A percentile compares a stretch with the other conserved stretches of the same genome.
These are phyloP conservation scores for Fusarium foetens DNA, from an alignment of 2,329 filamentous ascomycete species.

Conservation along the genomic window DNA sequence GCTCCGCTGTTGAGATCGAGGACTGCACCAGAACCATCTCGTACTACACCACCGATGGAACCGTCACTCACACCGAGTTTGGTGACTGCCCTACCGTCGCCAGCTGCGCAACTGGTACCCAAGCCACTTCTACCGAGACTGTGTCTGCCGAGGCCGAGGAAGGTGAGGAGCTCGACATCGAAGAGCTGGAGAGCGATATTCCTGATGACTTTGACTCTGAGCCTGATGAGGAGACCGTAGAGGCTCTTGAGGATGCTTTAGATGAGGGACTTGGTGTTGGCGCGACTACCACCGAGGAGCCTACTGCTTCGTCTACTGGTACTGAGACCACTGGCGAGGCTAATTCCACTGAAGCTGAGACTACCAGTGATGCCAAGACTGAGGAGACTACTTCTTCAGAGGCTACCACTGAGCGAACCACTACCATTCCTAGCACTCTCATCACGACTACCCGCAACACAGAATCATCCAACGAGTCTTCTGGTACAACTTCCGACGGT, in stretches of 20 bases:
- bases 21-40: conserved; percentile 14
- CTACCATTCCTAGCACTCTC: not conserved
- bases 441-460: conserved; percentile 13
- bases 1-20: conserved; percentile 9
- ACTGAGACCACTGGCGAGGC: not conserved
- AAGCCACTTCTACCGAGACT: not conserved
- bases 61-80: conserved; percentile 7
- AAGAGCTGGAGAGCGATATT: not conserved
- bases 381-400: not conserved
- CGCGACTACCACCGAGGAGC: not conserved
- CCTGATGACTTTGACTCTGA: conserved; percentile 8
- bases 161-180: not conserved
- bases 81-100: conserved; percentile 8
- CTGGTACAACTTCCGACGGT: not conserved
- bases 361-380: not conserved
- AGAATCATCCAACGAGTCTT: not conserved
- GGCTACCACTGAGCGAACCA: not conserved
- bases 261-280: not conserved
- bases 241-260: not conserved
- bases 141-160: conserved; percentile 1
- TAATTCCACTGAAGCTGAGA: not conserved
- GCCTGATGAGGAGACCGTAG: not conserved
- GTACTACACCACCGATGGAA: conserved; percentile 5
- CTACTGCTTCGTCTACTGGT: not conserved
- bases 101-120: conserved; percentile 16